Conservation (phyloP, 352 stramenopile genomes). For the Phytophthora pisi region DNA sequence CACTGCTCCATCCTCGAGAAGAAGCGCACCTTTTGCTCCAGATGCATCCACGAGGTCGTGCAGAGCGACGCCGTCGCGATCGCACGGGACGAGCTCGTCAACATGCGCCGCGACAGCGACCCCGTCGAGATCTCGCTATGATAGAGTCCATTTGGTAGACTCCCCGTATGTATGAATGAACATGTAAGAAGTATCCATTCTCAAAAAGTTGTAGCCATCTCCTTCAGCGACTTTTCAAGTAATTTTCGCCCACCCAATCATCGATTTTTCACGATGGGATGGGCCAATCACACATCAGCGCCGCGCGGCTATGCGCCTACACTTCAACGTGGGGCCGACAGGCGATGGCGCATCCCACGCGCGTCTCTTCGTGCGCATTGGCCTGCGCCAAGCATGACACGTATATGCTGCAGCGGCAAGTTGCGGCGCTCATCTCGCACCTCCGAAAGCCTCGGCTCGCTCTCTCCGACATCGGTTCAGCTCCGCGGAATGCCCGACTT, state of each 20-base stretch:
- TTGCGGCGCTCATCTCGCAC: not conserved
- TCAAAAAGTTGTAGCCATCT: not conserved
- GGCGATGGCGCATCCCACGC: conserved; percentile 14
- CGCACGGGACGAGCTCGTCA: conserved; percentile 31
- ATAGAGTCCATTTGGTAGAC: conserved; percentile 17
- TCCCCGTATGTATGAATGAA: not conserved
- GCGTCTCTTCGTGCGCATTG: conserved; percentile 8
- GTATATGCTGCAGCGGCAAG: not conserved
- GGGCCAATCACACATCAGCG: conserved; percentile 4
- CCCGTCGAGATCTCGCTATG: conserved; percentile 21
- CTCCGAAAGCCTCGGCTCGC: conserved; percentile 6
- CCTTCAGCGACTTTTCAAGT: not conserved
- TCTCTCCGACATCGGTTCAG: conserved; percentile 4
- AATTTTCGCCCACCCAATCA: conserved; percentile 10
- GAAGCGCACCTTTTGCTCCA: conserved; percentile 32
- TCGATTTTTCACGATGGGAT: conserved; percentile 12
- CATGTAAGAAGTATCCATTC: not conserved
- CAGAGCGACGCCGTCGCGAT: conserved; percentile 29
- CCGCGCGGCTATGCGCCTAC: not conserved
- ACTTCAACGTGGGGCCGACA: not conserved
- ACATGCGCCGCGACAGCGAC: conserved; percentile 13
- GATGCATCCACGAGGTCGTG: conserved; percentile 34
- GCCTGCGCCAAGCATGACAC: not conserved
- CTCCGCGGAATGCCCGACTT: not conserved
- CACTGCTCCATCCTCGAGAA: conserved; percentile 41